Evolutionary conservation across 2,329 filamentous ascomycete genomes (phyloP), one percentile per base, ranked within the genome.

Genomic region (Diaporthe sp.): DNA sequence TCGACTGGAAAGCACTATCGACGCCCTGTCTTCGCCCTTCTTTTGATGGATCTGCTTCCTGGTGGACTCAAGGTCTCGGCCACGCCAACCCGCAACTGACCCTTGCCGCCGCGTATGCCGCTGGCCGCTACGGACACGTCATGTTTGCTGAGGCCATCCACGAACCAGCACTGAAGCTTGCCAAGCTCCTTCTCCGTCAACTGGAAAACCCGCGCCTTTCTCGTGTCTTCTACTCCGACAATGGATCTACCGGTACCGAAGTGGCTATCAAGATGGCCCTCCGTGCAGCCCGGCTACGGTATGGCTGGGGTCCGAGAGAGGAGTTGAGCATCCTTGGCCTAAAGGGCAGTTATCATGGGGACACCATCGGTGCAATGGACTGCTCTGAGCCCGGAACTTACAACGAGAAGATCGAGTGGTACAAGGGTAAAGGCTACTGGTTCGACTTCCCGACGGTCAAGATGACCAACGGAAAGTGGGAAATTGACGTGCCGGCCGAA

Each of bases 11-110:
- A 19, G 32, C 8, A n/a, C n/a, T 17, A 22, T n/a, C 32, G 15
- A 30, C 2, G 8, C 37, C 56, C 17, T 79, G 91, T 4, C 83
- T 94, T 0, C 88, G 87, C 59, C 88, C 94, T 1, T 92, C 93
- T 0, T 95, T 97, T 72, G 95, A 97, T 78, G 94, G 93, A 3
- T 97, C 94, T 0, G 94, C 94, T 1, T 96, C 94, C 0, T 97
- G 95, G 94, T 97, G 95, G 94, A 97, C 94, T 0, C 95, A 97
- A 82, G 94, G 94, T 2, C 88, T 97, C 0, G 94, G 95, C 1
- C 95, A 97, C 77, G 93, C 92, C 8, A 95, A 94, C 78, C 90
- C 94, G 0, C 84, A 87, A 0, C 86, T 97, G 1, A 90, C 94
- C 0, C 88, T 97, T 2, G 91, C 93, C 0, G 94, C 94, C 2